Conservation (phyloP, 495 filamentous ascomycete genomes). For the Lineolata rhizophorae region DNA sequence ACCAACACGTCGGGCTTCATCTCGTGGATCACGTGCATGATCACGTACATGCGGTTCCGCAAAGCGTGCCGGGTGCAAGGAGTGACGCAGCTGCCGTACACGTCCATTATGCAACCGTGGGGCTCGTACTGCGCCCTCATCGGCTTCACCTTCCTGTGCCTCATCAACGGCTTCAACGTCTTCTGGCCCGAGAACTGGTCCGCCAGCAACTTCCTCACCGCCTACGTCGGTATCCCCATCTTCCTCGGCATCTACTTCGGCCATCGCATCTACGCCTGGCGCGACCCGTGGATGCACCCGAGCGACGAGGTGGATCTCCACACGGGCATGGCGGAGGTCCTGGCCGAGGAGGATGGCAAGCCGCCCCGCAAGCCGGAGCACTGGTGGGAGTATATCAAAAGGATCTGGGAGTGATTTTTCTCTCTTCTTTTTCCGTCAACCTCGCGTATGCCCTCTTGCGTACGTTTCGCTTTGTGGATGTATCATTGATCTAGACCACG, state of each 20-base stretch:
- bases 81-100: slow-evolving; percentile 29
- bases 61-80: slow-evolving; percentile 28
- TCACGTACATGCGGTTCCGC: slow-evolving; percentile 38
- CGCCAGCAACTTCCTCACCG: slow-evolving; percentile 31
- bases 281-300: slow-evolving; percentile 30
- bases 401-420: neutral
- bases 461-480: too few relatives aligned
- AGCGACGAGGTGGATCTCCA: slow-evolving; percentile 33
- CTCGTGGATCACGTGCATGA: slow-evolving; percentile 35
- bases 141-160: slow-evolving; percentile 25
- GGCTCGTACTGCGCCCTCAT: slow-evolving; percentile 26
- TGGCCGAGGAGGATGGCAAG: slow-evolving; percentile 28
- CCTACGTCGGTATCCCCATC: slow-evolving; percentile 39
- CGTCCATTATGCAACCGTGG: slow-evolving; percentile 29
- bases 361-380: slow-evolving; percentile 8
- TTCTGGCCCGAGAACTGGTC: slow-evolving; percentile 35
- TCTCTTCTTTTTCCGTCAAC: too few relatives aligned
- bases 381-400: neutral
- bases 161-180: slow-evolving; percentile 42
- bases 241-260: slow-evolving; percentile 33
- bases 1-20: slow-evolving; percentile 39
- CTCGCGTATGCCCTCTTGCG: too few relatives aligned
- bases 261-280: slow-evolving; percentile 24
- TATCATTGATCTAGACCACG: too few relatives aligned
- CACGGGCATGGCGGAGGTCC: slow-evolving; percentile 29